Conservation (phyloP, 495 filamentous ascomycete species). For the Tuber borchii region DNA sequence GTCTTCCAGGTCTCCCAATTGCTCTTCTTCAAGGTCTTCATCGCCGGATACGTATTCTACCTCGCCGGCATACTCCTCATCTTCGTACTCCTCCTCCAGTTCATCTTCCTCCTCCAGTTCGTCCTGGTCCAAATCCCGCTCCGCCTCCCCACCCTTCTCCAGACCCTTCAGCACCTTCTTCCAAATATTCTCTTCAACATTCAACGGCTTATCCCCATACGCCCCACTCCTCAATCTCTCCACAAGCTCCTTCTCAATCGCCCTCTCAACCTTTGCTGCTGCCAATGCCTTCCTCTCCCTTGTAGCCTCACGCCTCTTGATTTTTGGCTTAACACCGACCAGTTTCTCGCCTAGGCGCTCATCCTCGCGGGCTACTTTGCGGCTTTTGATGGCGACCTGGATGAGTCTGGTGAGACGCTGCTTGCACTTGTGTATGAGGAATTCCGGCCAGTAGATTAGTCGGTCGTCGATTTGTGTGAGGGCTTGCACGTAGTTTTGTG, state of each 20-base stretch:
- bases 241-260: conserved; percentile 92
- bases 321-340: conserved; percentile 87
- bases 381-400: conserved; percentile 83
- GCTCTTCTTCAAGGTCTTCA: conserved; percentile 55
- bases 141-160: conserved; percentile 76
- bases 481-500: conserved; percentile 80
- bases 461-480: conserved; percentile 80
- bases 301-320: conserved; percentile 77
- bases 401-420: conserved; percentile 90
- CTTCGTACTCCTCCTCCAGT: conserved; percentile 54
- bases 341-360: conserved; percentile 82
- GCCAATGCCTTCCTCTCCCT: conserved; percentile 88
- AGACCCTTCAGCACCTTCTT: conserved; percentile 91
- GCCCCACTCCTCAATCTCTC: conserved; percentile 85
- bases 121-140: conserved; percentile 80
- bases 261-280: conserved; percentile 90
- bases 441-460: conserved; percentile 94
- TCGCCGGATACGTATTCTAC: conserved; percentile 75
- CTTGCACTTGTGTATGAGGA: conserved; percentile 93
- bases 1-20: conserved; percentile 65
- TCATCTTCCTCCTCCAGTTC: conserved; percentile 77
- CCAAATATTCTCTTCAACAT: conserved; percentile 90
- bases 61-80: conserved; percentile 62
- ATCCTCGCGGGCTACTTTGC: conserved; percentile 76
- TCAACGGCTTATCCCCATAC: conserved; percentile 89